These are phyloP conservation scores for Trichocladium antarcticum DNA, from an alignment of 495 filamentous ascomycete species.

Conservation along the genomic window DNA sequence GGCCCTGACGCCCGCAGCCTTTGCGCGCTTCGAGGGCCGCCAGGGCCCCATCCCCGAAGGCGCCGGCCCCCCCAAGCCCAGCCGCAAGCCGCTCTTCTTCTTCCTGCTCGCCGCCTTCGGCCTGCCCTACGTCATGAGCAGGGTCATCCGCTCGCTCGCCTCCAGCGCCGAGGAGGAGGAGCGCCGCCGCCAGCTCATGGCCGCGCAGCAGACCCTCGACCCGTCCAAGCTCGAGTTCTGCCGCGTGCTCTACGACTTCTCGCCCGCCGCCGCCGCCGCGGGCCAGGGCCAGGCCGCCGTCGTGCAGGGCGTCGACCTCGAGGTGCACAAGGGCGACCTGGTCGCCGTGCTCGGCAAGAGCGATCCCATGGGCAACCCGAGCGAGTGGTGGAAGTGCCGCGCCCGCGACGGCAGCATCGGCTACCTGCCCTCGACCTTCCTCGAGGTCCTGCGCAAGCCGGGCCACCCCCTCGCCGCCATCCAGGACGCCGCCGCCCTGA, in stretches of 20 bases:
- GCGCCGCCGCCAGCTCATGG: conserved; percentile 44
- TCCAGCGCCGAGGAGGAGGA: conserved; percentile 73
- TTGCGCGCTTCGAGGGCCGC: conserved; percentile 76
- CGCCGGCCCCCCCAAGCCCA: conserved; percentile 58
- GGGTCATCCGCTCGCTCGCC: conserved; percentile 76
- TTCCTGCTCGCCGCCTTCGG: conserved; percentile 92
- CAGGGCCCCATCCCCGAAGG: conserved; percentile 21
- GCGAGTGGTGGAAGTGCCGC: conserved; percentile 95
- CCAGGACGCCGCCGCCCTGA: conserved; percentile 45
- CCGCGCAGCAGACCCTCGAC: conserved; percentile 48
- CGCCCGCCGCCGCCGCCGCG: conserved; percentile 46
- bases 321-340: conserved; percentile 88
- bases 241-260: conserved; percentile 86
- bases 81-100: conserved; percentile 89
- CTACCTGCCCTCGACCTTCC: conserved; percentile 79
- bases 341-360: conserved; percentile 89
- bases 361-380: conserved; percentile 82
- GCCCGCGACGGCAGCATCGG: conserved; percentile 85
- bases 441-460: conserved; percentile 65
- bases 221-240: conserved; percentile 90
- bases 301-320: conserved; percentile 68
- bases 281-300: conserved; percentile 43
- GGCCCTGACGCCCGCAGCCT: conserved; percentile 76
- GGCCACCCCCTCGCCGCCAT: conserved; percentile 36
- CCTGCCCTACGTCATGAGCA: conserved; percentile 89